Conservation (phyloP, 148 eudicot species). For the Rhododendron henanense region DNA sequence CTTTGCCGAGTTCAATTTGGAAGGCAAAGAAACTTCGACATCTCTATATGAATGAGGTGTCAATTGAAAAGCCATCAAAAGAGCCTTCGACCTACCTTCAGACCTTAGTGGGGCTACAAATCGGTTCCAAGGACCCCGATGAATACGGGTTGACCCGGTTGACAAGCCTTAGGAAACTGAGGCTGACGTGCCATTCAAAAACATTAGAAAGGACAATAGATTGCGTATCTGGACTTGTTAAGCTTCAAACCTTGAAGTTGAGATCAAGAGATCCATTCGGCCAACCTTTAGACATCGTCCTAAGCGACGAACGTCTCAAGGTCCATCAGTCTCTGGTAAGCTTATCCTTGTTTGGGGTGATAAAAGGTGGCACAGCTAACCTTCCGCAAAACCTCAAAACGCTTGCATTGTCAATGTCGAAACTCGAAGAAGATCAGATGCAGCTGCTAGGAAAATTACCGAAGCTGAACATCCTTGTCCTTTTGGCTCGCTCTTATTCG, state of each 20-base stretch:
- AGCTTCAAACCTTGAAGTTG: not conserved
- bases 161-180: not conserved
- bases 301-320: not conserved
- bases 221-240: not conserved
- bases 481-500: not conserved
- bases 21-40: not conserved
- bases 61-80: not conserved
- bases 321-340: not conserved
- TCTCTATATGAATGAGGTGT: not conserved
- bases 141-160: not conserved
- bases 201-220: not conserved
- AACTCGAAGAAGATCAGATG: not conserved
- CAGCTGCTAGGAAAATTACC: not conserved
- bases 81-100: not conserved
- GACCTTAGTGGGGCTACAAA: not conserved
- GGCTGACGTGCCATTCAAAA: not conserved
- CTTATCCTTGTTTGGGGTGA: not conserved
- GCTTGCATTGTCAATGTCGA: not conserved
- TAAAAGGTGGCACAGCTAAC: not conserved
- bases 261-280: not conserved
- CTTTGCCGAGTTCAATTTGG: not conserved
- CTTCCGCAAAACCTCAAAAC: not conserved
- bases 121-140: not conserved
- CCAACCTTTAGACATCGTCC: conserved; percentile 1
- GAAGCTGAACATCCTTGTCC: not conserved